A percentile compares a stretch with the other conserved stretches of the same genome.
phyloP scores from a whole-genome alignment of 345 rosid species.

The Murraya paniculata region DNA sequence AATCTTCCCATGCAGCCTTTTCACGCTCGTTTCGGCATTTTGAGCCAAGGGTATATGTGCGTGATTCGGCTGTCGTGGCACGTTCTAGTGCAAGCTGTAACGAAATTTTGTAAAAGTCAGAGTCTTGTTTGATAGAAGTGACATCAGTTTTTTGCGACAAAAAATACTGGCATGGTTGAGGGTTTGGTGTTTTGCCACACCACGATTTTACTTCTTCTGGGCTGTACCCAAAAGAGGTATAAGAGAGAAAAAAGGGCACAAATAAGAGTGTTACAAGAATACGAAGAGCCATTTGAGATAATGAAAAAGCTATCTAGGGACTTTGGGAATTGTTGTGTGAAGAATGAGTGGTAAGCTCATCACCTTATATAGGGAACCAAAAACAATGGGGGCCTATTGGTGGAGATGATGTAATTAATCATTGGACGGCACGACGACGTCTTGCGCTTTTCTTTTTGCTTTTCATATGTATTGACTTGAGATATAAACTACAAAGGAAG shows the following conservation, averaged over 20 bases:
- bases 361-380: neutral
- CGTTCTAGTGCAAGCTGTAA: conserved; percentile 56
- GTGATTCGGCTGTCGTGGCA: conserved; percentile 40
- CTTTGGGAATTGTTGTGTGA: neutral
- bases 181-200: conserved; percentile 70
- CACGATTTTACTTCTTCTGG: conserved; percentile 34
- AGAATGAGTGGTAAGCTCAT: neutral
- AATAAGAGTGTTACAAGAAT: conserved; percentile 25
- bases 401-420: neutral
- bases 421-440: neutral
- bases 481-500: neutral
- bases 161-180: conserved; percentile 63
- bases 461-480: neutral
- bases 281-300: conserved; percentile 39
- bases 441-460: neutral
- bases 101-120: conserved; percentile 47
- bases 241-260: conserved; percentile 27
- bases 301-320: neutral
- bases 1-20: conserved; percentile 74
- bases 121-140: conserved; percentile 26
- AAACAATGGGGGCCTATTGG: neutral
- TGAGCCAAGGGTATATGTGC: conserved; percentile 42
- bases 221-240: conserved; percentile 26
- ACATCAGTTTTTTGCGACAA: conserved; percentile 30
- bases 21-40: conserved; percentile 51